Evolutionary conservation across 1,284 basidiomycete species (phyloP), one percentile per base, ranked within the genome.

Genomic region (Xerocomus nothofagi): DNA sequence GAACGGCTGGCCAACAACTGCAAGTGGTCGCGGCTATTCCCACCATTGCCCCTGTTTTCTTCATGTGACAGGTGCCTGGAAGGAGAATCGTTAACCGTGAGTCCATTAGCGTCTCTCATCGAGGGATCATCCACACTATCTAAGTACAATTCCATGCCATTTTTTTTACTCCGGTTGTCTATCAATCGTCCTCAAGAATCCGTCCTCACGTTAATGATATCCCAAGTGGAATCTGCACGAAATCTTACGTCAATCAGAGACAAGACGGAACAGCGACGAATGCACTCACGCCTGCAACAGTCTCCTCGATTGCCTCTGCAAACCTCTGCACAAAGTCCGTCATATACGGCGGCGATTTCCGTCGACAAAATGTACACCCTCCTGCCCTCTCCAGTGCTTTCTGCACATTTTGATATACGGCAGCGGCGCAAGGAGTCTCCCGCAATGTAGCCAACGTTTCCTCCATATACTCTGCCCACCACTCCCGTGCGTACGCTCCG

Each of bases 381-480:
- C n/a, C 50, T 4, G 58, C 62, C 14, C 42, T 45, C 36, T 46
- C 50, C 15, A 65, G n/a, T 7, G 60, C 62, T 27, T 58, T 63
- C 20, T 20, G 42, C 34, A 63, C 39, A 20, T 54, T 53, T 44
- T 51, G 49, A 26, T 49, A 31, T n/a, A 62, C 65, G n/a, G 53
- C 53, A 18, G 47, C 23, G 14, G 56, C 49, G 36, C 64, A 68
- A 10, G 66, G 64, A 5, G 55, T 63, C 42, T 61, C 54, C 31
- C 51, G 45, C 12, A 66, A 36, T 33, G 38, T 41, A 9, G 27
- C 44, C 20, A 62, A 29, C 7, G 57, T 65, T 45, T 63, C 61
- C 1, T 66, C 66, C 58, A 66, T 61, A 46, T 63, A 66, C 36
- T 65, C 65, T 15, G 46, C 66, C 63, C 54, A 68, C 66, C 63